phyloP scores from a whole-genome alignment of 768 basidiomycete genomes.

The Filobasidium wieringae region DNA sequence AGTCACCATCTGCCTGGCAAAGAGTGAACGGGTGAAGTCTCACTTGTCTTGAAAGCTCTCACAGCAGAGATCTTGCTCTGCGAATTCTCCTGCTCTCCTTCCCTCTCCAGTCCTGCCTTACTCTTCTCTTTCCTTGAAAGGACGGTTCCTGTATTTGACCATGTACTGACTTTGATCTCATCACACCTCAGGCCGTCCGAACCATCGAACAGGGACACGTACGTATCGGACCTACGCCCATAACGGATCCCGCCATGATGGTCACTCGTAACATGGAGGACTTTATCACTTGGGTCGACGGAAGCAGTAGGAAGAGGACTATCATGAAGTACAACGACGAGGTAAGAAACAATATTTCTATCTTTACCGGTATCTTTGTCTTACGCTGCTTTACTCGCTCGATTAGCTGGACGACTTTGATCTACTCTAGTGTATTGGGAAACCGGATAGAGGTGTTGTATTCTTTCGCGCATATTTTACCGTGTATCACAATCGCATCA shows the following conservation, averaged over 20 bases:
- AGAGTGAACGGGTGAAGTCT: no score
- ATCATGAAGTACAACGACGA: slow-evolving; percentile 95
- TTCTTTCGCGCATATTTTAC: neutral
- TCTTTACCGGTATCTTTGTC: slow-evolving; percentile 2
- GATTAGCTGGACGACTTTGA: slow-evolving; percentile 86
- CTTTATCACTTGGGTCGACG: slow-evolving; percentile 99
- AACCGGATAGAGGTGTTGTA: neutral
- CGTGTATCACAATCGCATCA: neutral
- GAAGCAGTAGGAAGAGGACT: slow-evolving; percentile 88
- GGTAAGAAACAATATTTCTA: slow-evolving; percentile 42
- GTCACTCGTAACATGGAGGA: slow-evolving; percentile 98
- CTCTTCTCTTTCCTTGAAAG: neutral
- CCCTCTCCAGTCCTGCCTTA: no score
- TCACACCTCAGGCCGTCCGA: slow-evolving; percentile 68
- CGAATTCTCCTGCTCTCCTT: neutral
- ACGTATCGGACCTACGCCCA: slow-evolving; percentile 86
- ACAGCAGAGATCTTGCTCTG: neutral
- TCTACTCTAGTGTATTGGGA: slow-evolving; percentile 60
- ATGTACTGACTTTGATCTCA: no score
- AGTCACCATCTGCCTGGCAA: no score
- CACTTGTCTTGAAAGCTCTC: no score
- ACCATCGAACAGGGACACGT: slow-evolving; percentile 98
- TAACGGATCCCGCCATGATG: slow-evolving; percentile 90
- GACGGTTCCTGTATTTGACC: neutral
- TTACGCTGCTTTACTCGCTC: neutral